Base-by-base conservation (phyloP, 106 monocot genomes). In the Alisma plantagoaquatica region DNA sequence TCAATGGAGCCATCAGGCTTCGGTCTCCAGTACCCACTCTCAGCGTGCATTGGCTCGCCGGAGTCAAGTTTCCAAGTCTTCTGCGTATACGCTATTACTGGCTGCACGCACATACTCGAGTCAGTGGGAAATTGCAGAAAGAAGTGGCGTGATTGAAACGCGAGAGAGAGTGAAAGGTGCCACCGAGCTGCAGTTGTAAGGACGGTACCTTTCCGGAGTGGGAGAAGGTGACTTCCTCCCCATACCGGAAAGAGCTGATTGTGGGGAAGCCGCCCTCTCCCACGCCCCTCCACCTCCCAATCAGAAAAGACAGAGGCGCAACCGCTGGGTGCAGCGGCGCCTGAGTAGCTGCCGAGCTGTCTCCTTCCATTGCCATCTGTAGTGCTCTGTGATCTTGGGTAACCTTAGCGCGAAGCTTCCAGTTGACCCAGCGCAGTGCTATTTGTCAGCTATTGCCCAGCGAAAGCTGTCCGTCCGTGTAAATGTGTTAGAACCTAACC, bases 181-280 rank as follows among this genome's bases (percentile, higher is more conserved):
- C n/a, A n/a, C n/a, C n/a, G n/a, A n/a, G n/a, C n/a, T n/a, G n/a
- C n/a, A n/a, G n/a, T n/a, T n/a, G n/a, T n/a, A n/a, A n/a, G n/a
- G n/a, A n/a, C n/a, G n/a, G 4, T 2, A 78, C 78, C 83, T 76
- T 85, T 47, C 80, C 85, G 44, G 82, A 78, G 59, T 80, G 83
- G 53, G 86, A 76, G 67, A 92, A 86, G 53, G 53, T 43, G 48
- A 86, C 70, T 43, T 92, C 82, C 56, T 92, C 92, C 8, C 78
- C 81, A 64, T 86, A 86, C 11, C 27, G 43, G 78, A 92, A 92
- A 56, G 86, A 73, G 41, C 67, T 67, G 72, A 92, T 92, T 67
- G 91, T 86, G 23, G 91, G 91, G 54, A 81, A 92, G 3, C 71
- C 71, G 26, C 91, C 91, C 49, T 92, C 91, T 10, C 86, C 91